These are phyloP conservation scores for Endogone sp. DNA, from an alignment of 192 early-diverging fungal genomes.

Conservation along the genomic window DNA sequence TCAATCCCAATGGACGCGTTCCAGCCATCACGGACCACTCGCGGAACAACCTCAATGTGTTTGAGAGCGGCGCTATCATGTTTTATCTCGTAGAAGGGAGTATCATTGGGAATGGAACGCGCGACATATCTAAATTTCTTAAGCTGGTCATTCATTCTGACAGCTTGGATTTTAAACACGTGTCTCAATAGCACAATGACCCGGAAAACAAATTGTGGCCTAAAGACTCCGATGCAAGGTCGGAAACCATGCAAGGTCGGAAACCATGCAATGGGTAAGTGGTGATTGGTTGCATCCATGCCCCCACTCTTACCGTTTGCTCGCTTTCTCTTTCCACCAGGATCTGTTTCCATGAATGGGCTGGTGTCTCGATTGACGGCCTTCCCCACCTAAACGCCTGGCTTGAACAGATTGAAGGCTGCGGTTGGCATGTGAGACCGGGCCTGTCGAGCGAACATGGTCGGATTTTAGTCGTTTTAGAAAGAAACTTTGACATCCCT, in stretches of 20 bases:
- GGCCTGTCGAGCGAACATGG: too few relatives aligned
- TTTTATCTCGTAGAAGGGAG: too few relatives aligned
- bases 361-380: neutral
- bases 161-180: neutral
- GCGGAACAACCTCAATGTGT: constrained; percentile 44
- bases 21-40: constrained; percentile 46
- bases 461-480: too few relatives aligned
- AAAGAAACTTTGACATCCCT: too few relatives aligned
- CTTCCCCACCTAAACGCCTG: neutral
- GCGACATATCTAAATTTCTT: neutral
- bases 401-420: neutral
- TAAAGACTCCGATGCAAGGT: neutral
- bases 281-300: too few relatives aligned
- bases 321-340: too few relatives aligned
- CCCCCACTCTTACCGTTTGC: too few relatives aligned
- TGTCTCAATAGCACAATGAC: constrained; percentile 1
- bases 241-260: neutral
- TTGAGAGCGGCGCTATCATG: constrained; percentile 57
- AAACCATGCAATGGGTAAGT: too few relatives aligned
- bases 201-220: neutral
- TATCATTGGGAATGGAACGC: too few relatives aligned
- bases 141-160: neutral
- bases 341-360: constrained; percentile 1
- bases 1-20: constrained; percentile 50
- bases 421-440: too few relatives aligned